Percentiles rank a stretch among this genome's conserved stretches.
Evolutionary conservation across 164 flowering plant genomes (phyloP).

Genomic region (Warburgia ugandensis): DNA sequence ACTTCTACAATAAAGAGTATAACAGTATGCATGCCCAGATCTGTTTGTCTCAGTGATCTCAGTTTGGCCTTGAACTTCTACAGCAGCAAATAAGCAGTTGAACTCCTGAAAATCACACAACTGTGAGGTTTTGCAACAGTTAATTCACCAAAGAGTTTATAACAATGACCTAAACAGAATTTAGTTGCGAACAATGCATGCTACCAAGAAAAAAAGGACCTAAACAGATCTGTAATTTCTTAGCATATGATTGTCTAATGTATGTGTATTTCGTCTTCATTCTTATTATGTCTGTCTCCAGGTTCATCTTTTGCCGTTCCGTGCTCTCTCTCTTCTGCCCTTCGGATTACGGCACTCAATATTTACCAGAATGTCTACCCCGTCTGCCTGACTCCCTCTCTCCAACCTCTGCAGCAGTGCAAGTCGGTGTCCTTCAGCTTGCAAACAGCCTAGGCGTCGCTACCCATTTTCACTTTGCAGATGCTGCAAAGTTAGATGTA

Average conservation of each 20-base stretch:
- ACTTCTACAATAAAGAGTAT: no score
- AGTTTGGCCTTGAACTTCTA: no score
- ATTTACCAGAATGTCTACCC: conserved; percentile 73
- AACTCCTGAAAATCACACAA: no score
- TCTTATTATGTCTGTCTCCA: conserved; percentile 17
- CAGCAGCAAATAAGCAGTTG: no score
- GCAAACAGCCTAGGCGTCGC: conserved; percentile 51
- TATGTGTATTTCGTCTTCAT: neutral
- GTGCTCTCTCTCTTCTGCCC: conserved; percentile 48
- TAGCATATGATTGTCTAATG: neutral
- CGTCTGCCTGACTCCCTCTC: conserved; percentile 56
- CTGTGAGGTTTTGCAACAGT: neutral
- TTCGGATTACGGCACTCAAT: conserved; percentile 34
- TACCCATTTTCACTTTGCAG: conserved; percentile 34
- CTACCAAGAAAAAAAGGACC: no score
- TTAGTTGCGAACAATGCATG: neutral
- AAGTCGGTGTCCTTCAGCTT: conserved; percentile 40
- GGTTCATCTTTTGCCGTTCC: conserved; percentile 83
- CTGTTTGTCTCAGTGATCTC: no score
- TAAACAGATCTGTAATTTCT: neutral
- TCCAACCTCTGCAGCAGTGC: conserved; percentile 43
- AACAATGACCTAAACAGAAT: neutral
- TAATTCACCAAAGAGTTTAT: neutral
- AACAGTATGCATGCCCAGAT: neutral
- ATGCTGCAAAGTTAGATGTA: conserved; percentile 1